Evolutionary conservation across 495 filamentous ascomycete genomes (phyloP), one percentile per base, ranked within the genome.

Genomic region (Parmelia sp.): DNA sequence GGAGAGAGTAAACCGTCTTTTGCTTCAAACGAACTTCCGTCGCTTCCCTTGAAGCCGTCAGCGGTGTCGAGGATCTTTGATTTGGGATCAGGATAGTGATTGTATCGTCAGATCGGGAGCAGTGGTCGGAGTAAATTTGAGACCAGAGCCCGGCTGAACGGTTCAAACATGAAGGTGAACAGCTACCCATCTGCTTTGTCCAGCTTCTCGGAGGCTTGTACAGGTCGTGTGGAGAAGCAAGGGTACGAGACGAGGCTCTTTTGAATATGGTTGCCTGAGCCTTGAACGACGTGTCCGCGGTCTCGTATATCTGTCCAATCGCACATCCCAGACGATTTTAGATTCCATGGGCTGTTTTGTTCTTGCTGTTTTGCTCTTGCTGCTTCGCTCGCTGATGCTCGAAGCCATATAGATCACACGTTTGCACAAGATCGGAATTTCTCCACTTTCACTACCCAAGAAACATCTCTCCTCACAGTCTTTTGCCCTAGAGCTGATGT

Each of bases 351-450:
- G 51, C 65, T 70, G 63, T 61, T 44, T 44, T 70, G 66, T 60
- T 68, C 65, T 63, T 58, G 61, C 69, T 70, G 70, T n/a, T 44
- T 44, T 70, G 66, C 62, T 68, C 65, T 63, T 58, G 61, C 69
- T 70, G 70, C 70, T 67, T 61, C 60, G 69, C 70, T 71, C 67
- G 62, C 70, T 72, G 70, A 71, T 71, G 70, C 70, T 71, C 66
- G 57, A 63, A 53, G 35, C 58, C 36, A 60, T 59, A 23, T 47
- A 27, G 49, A 39, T 36, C 57, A 68, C 56, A 23, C 36, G 37
- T 58, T n/a, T 58, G 29, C 58, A 53, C 25, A 68, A n/a, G 17
- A 37, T 49, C 29, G 25, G 49, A 63, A 35, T 61, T 42, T 61
- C 61, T 68, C 33, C 40, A 53, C 40, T 56, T 59, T 60, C 44